Evolutionary conservation across 2,329 filamentous ascomycete species (phyloP), one percentile per base, ranked within the genome.

Genomic region (Penicillium sp.): DNA sequence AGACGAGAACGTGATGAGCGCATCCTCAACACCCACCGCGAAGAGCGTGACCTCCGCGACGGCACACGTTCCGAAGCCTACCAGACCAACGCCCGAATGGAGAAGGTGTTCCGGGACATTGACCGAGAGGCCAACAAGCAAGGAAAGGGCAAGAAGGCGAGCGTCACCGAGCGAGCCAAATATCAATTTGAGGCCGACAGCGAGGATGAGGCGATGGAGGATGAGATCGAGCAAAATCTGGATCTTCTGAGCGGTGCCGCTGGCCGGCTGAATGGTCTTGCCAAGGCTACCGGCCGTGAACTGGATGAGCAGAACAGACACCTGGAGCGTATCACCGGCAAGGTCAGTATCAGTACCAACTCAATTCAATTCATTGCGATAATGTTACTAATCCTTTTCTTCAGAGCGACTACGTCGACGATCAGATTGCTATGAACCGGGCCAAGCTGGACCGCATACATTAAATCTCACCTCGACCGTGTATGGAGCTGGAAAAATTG

Each of bases 371-470:
- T 37, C 7, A 52, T 25, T 10, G n/a, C 13, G 49, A 13, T 43
- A 11, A 37, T 13, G 37, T 56, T 57, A 55, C 72, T 76, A 67
- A 76, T 58, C 62, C 48, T 49, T 40, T 16, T 30, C 64, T 52
- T 28, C 75, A 92, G 91, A 94, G 89, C 78, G 92, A 96, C 75
- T 85, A 83, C 69, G 91, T 96, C 68, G 90, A 93, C 76, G 90
- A 94, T 67, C 86, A 90, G 72, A 91, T 94, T 70, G 87, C 87
- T 60, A 87, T 92, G 84, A 93, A 93, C 81, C 84, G 89, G 66
- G 87, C 89, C 70, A 85, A 87, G 68, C 75, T 93, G 75, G 87
- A 89, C 70, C 84, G 88, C 40, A 80, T 80, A 62, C 76, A 67
- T 65, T 79, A 74, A 62, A 46, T 19, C n/a, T 8, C 11, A 43